Base-by-base conservation (phyloP, 257 asterid species). In the Sherardia arvensis region DNA sequence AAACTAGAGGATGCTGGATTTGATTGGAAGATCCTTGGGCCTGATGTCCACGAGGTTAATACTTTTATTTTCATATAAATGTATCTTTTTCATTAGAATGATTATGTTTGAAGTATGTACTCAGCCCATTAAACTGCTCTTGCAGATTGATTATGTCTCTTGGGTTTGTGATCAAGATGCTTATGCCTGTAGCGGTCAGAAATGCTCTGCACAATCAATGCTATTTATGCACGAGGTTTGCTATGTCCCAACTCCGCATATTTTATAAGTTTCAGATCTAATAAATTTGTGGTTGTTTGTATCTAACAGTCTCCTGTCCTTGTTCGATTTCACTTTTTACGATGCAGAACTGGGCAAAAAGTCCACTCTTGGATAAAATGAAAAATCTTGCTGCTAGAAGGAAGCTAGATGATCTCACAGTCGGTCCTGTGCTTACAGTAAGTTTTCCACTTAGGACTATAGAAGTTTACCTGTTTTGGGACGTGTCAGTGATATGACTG, bases 141-240 rank as follows among this genome's bases (percentile, higher is more conserved):
- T 47, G n/a, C 72, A 89, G 99, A 94, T 84, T 67, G 95, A 89
- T 66, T 89, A 89, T 66, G 84, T 87, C 69, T 91, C 99, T 17
- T 92, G 96, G 99, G 97, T 92, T 30, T 89, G 97, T 72, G 99
- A 92, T 79, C 99, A 89, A 82, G 99, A 92, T 57, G 99, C 97
- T 8, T 92, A 87, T 69, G 99, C 99, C 18, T 92, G 99, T 62
- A 92, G 96, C 32, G 99, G 99, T 38, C 99, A 89, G 74, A 92
- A 92, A 76, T 92, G 99, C 77, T 92, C 97, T 0, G 97, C 97
- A 23, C 97, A 92, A 58, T 92, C 99, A 14, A 75, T 92, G 57
- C 69, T 92, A 28, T 92, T 92, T 76, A 78, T 89, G 81, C 95
- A 92, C 11, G 97, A 89, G 85, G 99, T 89, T 45, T 22, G 69